Percentiles rank a stretch among this genome's conserved stretches.
Conservation (phyloP, 306 rosid species). For the Cucurbita ficifolia region DNA sequence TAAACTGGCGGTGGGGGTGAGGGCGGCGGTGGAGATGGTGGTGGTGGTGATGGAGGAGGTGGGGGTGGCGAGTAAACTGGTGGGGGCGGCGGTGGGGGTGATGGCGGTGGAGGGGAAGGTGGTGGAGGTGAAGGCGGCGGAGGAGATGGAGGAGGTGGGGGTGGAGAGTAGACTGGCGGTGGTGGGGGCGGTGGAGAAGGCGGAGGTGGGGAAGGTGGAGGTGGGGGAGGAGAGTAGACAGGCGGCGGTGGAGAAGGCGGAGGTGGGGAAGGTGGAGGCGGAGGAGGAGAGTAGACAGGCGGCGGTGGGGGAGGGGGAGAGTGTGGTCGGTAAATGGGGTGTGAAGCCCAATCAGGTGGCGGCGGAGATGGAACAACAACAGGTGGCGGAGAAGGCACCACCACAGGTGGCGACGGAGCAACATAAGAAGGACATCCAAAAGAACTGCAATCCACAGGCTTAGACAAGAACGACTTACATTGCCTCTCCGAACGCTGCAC, state of each 20-base stretch:
- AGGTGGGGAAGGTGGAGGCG: conserved; percentile 6
- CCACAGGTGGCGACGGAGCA: conserved; percentile 18
- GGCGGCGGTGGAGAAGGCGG: conserved; percentile 13
- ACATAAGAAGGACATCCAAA: conserved; percentile 40
- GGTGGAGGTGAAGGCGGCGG: conserved; percentile 14
- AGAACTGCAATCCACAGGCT: conserved; percentile 59
- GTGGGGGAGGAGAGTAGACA: conserved; percentile 10
- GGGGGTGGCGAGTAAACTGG: conserved; percentile 11
- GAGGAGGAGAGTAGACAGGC: conserved; percentile 11
- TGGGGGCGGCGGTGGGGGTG: conserved; percentile 1
- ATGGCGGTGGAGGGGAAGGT: conserved; percentile 6
- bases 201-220: conserved; percentile 14
- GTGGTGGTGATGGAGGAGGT: conserved; percentile 14
- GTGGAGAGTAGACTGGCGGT: neutral
- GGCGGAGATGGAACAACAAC: neutral
- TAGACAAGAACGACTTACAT: conserved; percentile 79
- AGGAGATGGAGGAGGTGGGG: conserved; percentile 12
- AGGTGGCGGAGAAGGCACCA: conserved; percentile 7
- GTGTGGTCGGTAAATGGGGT: neutral
- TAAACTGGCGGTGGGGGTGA: conserved; percentile 10
- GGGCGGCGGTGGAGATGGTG: conserved; percentile 32
- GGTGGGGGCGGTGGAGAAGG: conserved; percentile 10
- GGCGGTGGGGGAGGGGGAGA: conserved; percentile 7
- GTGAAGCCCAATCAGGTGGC: neutral
- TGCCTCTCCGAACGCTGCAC: conserved; percentile 40